These are phyloP conservation scores for Aegilops longissima DNA, from an alignment of 176 grass and related monocot genomes.

Conservation along the genomic window DNA sequence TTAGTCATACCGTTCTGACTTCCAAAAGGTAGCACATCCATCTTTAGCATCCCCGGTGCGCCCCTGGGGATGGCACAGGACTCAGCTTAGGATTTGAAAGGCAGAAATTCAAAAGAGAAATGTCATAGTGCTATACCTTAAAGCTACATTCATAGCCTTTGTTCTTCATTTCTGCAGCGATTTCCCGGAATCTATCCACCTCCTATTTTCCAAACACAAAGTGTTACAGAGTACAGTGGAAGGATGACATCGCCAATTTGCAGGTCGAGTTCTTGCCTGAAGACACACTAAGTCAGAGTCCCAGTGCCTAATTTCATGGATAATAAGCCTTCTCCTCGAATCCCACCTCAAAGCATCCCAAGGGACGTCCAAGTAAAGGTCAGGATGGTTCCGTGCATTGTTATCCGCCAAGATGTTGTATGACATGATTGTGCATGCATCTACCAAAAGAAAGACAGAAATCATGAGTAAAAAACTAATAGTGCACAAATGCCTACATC, in stretches of 20 bases:
- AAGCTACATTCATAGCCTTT: constrained; percentile 66
- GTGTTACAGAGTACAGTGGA: constrained; percentile 7
- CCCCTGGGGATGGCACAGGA: constrained; percentile 36
- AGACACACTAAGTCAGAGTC: constrained; percentile 86
- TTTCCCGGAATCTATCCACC: constrained; percentile 70
- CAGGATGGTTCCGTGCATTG: constrained; percentile 55
- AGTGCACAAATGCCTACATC: not conserved
- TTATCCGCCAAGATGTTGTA: constrained; percentile 90
- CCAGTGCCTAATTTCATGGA: constrained; percentile 64
- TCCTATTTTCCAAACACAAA: constrained; percentile 46
- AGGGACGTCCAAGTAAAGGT: constrained; percentile 72
- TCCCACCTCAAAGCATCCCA: constrained; percentile 68
- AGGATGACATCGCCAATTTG: not conserved
- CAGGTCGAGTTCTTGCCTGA: constrained; percentile 54
- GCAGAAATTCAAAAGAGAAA: not conserved
- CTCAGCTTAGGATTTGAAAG: constrained; percentile 17
- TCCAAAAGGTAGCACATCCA: constrained; percentile 94
- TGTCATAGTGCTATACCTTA: constrained; percentile 54
- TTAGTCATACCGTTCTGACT: constrained; percentile 53
- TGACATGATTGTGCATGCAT: constrained; percentile 71
- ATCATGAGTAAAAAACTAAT: not conserved
- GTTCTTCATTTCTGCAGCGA: constrained; percentile 50
- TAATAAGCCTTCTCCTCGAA: constrained; percentile 68
- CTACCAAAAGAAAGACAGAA: constrained; percentile 43
- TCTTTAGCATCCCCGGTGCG: constrained; percentile 71